phyloP scores from a whole-genome alignment of 1,284 basidiomycete genomes.

The Lentinula novae-zelandiae region DNA sequence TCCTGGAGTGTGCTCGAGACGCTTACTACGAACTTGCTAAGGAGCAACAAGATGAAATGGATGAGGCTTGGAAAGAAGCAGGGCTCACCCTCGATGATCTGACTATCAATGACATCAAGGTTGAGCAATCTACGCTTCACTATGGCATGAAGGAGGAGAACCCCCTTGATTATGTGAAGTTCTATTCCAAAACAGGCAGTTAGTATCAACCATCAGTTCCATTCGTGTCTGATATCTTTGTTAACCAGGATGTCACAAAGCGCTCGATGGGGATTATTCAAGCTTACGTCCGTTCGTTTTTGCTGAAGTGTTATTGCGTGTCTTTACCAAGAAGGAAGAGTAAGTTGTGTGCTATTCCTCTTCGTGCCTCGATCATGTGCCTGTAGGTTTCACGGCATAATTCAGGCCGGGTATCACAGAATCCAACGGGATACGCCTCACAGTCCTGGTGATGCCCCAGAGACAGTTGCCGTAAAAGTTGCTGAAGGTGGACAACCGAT shows the following conservation, averaged over 20 bases:
- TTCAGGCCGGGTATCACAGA: slow-evolving; percentile 65
- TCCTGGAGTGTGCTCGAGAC: slow-evolving; percentile 47
- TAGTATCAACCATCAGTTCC: slow-evolving; percentile 42
- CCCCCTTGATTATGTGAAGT: slow-evolving; percentile 63
- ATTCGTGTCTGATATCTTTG: neutral
- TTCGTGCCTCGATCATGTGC: neutral
- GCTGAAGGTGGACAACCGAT: neutral
- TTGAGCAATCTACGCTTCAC: slow-evolving; percentile 61
- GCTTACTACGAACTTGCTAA: slow-evolving; percentile 14
- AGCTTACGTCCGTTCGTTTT: slow-evolving; percentile 57
- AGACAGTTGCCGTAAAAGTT: neutral
- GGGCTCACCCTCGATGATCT: slow-evolving; percentile 33
- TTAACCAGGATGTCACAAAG: slow-evolving; percentile 32
- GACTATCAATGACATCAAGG: slow-evolving; percentile 51
- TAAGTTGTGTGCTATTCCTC: slow-evolving; percentile 21
- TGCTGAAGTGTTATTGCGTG: slow-evolving; percentile 58
- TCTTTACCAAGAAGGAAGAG: slow-evolving; percentile 63
- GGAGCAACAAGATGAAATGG: slow-evolving; percentile 17
- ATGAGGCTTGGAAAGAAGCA: slow-evolving; percentile 19
- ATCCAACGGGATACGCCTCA: slow-evolving; percentile 24
- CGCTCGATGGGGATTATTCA: slow-evolving; percentile 56
- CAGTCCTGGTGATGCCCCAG: slow-evolving; percentile 18
- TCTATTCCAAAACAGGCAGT: slow-evolving; percentile 64
- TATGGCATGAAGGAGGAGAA: slow-evolving; percentile 71
- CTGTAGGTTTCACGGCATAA: slow-evolving; percentile 44